A percentile compares a stretch with the other conserved stretches of the same genome.
These are phyloP conservation scores for Hamigera avellanea DNA, from an alignment of 495 filamentous ascomycete species.

Conservation along the genomic window DNA sequence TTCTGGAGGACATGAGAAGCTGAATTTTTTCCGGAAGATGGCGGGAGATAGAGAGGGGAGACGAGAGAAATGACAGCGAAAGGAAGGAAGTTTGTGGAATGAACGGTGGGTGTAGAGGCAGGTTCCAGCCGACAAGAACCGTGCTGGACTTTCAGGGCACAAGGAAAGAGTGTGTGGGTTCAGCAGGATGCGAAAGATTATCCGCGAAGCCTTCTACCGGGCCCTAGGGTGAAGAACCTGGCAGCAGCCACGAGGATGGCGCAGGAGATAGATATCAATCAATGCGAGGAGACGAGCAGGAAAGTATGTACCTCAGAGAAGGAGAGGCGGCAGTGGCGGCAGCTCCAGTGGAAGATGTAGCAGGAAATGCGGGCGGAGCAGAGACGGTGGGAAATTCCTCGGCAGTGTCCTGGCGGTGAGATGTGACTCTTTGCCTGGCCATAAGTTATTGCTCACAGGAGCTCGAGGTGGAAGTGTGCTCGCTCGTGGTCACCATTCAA, in stretches of 20 bases:
- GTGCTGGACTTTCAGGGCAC: not conserved
- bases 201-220: slow-evolving; percentile 1
- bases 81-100: slow-evolving; percentile 1
- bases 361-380: slow-evolving; percentile 16
- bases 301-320: slow-evolving; percentile 34
- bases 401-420: slow-evolving; percentile 38
- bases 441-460: slow-evolving; percentile 34
- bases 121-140: not conserved
- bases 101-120: slow-evolving; percentile 1
- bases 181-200: slow-evolving; percentile 1
- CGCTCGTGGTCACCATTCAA: slow-evolving; percentile 29
- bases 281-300: slow-evolving; percentile 11
- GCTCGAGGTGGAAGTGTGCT: slow-evolving; percentile 21
- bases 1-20: slow-evolving; percentile 73
- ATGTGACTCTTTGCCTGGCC: slow-evolving; percentile 38
- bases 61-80: slow-evolving; percentile 1
- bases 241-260: not conserved
- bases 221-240: slow-evolving; percentile 2
- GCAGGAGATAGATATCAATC: slow-evolving; percentile 1
- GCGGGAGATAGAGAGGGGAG: slow-evolving; percentile 3
- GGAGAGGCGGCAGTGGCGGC: slow-evolving; percentile 24
- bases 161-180: slow-evolving; percentile 1
- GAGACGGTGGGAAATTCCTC: slow-evolving; percentile 29
- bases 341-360: slow-evolving; percentile 18
- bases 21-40: slow-evolving; percentile 11